phyloP scores from a whole-genome alignment of 2,329 filamentous ascomycete genomes.

The Neonectria faginata region DNA sequence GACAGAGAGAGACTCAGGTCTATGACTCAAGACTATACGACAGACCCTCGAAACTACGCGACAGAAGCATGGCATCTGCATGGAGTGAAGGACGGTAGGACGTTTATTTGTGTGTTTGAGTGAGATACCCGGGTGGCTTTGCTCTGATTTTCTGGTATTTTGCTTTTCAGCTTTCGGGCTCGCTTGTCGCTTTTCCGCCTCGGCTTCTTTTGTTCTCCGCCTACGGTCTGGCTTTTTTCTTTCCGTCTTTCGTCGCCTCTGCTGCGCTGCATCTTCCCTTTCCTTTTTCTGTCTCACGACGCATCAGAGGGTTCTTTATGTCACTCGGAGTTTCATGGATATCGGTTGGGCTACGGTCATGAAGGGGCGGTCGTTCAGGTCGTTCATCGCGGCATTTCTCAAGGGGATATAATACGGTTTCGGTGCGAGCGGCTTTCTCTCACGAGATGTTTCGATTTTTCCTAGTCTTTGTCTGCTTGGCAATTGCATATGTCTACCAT shows the following conservation, averaged over 20 bases:
- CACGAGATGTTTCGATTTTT: constrained; percentile 29
- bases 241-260: constrained; percentile 10
- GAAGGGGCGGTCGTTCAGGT: constrained; percentile 32
- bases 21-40: not conserved
- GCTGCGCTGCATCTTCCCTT: constrained; percentile 10
- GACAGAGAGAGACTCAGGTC: constrained; percentile 6
- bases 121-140: constrained; percentile 45
- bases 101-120: constrained; percentile 30
- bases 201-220: constrained; percentile 30
- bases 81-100: constrained; percentile 14
- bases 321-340: constrained; percentile 41
- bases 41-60: constrained; percentile 13
- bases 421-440: constrained; percentile 29
- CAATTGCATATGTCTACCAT: constrained; percentile 11
- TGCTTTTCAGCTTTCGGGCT: constrained; percentile 27
- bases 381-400: constrained; percentile 40
- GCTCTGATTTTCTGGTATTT: constrained; percentile 28
- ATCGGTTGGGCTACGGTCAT: constrained; percentile 28
- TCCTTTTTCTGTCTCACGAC: constrained; percentile 25
- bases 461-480: constrained; percentile 8
- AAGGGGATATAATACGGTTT: constrained; percentile 36
- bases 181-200: constrained; percentile 23
- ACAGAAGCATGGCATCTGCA: constrained; percentile 4
- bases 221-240: constrained; percentile 21
- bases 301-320: constrained; percentile 28